A percentile compares a stretch with the other conserved stretches of the same genome.
Evolutionary conservation across 148 eudicot species (phyloP).

Genomic region (Chenopodium formosanum): DNA sequence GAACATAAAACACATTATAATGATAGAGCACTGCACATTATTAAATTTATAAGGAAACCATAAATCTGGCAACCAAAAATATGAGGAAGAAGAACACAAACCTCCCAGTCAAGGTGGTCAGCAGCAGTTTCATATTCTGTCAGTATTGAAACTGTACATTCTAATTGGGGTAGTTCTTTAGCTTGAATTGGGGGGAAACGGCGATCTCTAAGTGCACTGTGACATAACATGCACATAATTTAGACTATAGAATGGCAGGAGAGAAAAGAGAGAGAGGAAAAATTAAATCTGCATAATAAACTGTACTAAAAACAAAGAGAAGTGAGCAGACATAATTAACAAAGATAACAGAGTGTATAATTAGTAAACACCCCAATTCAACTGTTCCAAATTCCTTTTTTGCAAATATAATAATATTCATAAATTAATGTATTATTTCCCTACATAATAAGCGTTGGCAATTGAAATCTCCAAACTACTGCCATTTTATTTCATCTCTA

Average conservation of each 20-base stretch:
- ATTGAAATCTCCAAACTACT: too few relatives aligned
- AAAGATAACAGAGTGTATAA: neutral
- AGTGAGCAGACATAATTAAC: neutral
- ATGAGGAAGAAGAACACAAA: slow-evolving; percentile 37
- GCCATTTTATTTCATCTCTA: too few relatives aligned
- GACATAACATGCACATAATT: slow-evolving; percentile 29
- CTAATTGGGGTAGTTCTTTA: slow-evolving; percentile 84
- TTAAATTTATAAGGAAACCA: neutral
- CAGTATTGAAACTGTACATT: slow-evolving; percentile 92
- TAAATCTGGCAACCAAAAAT: neutral
- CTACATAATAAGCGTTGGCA: too few relatives aligned
- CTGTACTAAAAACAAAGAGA: neutral
- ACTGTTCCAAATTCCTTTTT: too few relatives aligned
- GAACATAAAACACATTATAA: neutral
- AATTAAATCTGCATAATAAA: neutral
- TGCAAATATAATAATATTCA: too few relatives aligned
- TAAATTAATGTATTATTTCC: too few relatives aligned
- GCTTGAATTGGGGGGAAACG: slow-evolving; percentile 90
- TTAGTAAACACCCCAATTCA: neutral
- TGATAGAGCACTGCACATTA: neutral
- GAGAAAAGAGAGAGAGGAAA: neutral
- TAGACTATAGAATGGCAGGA: slow-evolving; percentile 6
- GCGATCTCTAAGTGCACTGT: slow-evolving; percentile 93
- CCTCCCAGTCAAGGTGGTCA: slow-evolving; percentile 98
- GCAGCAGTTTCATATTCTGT: slow-evolving; percentile 71